Percentiles rank a stretch among this genome's conserved stretches.
Evolutionary conservation across 306 rosid species (phyloP).

Genomic region (Gleditsia sinensis): DNA sequence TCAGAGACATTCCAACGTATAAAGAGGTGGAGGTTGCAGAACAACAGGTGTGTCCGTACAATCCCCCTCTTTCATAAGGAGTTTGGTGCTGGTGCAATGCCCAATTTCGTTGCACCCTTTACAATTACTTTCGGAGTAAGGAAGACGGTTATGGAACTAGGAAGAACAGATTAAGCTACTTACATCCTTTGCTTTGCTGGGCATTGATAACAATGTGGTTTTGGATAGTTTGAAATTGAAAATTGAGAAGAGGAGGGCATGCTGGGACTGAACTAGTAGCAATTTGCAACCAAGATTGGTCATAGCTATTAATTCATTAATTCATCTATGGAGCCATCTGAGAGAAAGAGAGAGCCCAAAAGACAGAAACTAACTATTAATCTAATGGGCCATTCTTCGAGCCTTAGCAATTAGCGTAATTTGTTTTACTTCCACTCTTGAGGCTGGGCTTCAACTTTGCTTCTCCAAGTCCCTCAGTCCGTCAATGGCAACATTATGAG

Average conservation of each 20-base stretch:
- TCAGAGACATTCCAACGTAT: slow-evolving; percentile 58
- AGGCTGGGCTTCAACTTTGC: too few relatives aligned
- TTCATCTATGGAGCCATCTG: too few relatives aligned
- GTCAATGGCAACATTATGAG: too few relatives aligned
- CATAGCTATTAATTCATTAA: slow-evolving; percentile 37
- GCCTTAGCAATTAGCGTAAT: too few relatives aligned
- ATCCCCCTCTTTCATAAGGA: slow-evolving; percentile 51
- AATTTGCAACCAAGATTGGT: slow-evolving; percentile 20
- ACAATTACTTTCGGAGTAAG: background rate
- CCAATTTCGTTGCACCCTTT: too few relatives aligned
- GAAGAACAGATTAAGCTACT: slow-evolving; percentile 23
- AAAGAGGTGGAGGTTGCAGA: slow-evolving; percentile 48
- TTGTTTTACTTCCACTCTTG: too few relatives aligned
- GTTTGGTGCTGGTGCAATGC: slow-evolving; percentile 60
- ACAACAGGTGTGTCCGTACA: slow-evolving; percentile 41
- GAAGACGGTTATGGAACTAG: slow-evolving; percentile 24
- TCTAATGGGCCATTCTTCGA: too few relatives aligned
- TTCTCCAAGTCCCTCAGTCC: too few relatives aligned
- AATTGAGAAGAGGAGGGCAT: slow-evolving; percentile 19
- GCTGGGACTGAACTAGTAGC: slow-evolving; percentile 20
- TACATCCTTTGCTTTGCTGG: slow-evolving; percentile 35
- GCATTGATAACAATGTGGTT: too few relatives aligned
- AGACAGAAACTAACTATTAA: too few relatives aligned
- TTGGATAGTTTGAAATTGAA: too few relatives aligned
- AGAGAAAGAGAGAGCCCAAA: too few relatives aligned